Evolutionary conservation across 306 rosid species (phyloP).

Genomic region (Comarum palustre): DNA sequence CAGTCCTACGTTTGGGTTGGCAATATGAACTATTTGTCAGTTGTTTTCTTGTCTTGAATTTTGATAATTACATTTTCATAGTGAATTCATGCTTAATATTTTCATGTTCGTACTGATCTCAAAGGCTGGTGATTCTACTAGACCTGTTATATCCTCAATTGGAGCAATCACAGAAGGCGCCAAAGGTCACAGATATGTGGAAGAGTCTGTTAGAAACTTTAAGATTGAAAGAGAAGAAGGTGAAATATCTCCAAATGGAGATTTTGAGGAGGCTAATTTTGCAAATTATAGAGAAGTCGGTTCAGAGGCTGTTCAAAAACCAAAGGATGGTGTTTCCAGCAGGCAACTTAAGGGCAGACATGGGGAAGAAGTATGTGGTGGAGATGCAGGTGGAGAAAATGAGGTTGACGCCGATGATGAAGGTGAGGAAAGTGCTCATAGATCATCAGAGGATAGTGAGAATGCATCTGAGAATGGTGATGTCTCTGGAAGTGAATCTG

Average conservation of each 20-base stretch:
- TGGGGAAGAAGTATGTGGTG: constrained; percentile 51
- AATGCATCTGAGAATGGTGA: constrained; percentile 91
- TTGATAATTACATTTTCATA: constrained; percentile 2
- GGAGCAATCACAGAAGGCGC: constrained; percentile 48
- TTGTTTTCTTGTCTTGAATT: neutral
- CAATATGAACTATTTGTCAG: neutral
- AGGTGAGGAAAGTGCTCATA: constrained; percentile 92
- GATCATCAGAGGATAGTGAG: constrained; percentile 96
- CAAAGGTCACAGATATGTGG: constrained; percentile 50
- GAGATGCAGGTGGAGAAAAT: constrained; percentile 78
- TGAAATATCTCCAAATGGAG: constrained; percentile 96
- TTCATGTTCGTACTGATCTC: constrained; percentile 18
- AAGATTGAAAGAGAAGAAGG: constrained; percentile 96
- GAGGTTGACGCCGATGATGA: constrained; percentile 88
- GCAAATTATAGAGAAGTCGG: constrained; percentile 62
- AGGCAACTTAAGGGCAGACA: constrained; percentile 57
- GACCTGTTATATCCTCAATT: constrained; percentile 55
- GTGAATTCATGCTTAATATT: constrained; percentile 12
- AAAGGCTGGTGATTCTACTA: constrained; percentile 77
- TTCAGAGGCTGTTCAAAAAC: constrained; percentile 44
- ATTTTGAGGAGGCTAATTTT: constrained; percentile 89
- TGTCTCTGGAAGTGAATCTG: constrained; percentile 91
- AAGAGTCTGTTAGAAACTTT: constrained; percentile 62
- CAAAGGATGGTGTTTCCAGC: constrained; percentile 45
- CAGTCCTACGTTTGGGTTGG: no score